Base-by-base conservation (phyloP, 345 rosid genomes). In the Viola odorata region DNA sequence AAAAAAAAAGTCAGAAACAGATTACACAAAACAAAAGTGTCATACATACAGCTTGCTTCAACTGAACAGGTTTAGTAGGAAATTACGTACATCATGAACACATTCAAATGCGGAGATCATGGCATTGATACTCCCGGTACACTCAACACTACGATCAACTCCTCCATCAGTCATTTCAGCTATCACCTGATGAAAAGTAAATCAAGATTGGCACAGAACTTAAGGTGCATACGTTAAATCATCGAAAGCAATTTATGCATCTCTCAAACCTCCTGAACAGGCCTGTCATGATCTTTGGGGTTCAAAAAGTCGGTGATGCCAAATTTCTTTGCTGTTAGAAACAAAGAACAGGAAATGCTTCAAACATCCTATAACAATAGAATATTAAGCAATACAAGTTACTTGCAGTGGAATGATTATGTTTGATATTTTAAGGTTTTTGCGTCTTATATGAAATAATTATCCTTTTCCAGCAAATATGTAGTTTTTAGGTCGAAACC, bases 201-300 rank as follows among this genome's bases (percentile, higher is more conserved):
- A 4, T 10, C n/a, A 61, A 15, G 16, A 38, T 40, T 14, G 23
- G 12, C 37, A 15, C 23, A 37, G 49, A 38, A 78, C 70, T n/a
- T 62, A n/a, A n/a, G n/a, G n/a, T n/a, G n/a, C n/a, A n/a, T n/a
- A n/a, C n/a, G n/a, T n/a, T n/a, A n/a, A n/a, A n/a, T n/a, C n/a
- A n/a, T n/a, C n/a, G n/a, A n/a, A n/a, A n/a, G n/a, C n/a, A n/a
- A n/a, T n/a, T n/a, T n/a, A n/a, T n/a, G n/a, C n/a, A n/a, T n/a
- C n/a, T n/a, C n/a, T n/a, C n/a, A n/a, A n/a, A 82, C 86, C 81
- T 84, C 59, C 73, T 87, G 91, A 66, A 84, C 84, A 13, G 91
- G 95, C 58, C 80, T 87, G 69, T 82, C 72, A 50, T 85, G 58
- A 55, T 85, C 91, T 62, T 44, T 85, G 49, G 91, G 95, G 58